phyloP scores from a whole-genome alignment of 1,284 basidiomycete species.

The Cystobasidium slooffiae region DNA sequence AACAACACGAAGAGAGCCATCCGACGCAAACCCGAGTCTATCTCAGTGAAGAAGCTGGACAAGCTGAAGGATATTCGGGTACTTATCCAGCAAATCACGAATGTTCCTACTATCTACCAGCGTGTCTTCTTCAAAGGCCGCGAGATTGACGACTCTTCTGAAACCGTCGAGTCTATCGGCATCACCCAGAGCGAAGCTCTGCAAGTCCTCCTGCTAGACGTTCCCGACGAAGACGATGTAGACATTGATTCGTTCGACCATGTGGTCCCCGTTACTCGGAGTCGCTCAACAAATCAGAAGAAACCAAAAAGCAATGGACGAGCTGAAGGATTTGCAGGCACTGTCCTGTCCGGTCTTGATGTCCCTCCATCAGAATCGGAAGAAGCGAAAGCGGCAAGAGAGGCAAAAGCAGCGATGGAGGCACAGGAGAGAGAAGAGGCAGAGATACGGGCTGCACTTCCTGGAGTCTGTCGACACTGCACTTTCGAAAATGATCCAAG shows the following conservation, averaged over 20 bases:
- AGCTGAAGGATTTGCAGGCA: constrained; percentile 32
- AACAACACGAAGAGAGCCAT: background rate
- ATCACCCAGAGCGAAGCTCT: constrained; percentile 69
- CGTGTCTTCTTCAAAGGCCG: constrained; percentile 66
- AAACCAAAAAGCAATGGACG: constrained; percentile 28
- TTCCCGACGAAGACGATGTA: constrained; percentile 65
- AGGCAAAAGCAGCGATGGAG: background rate
- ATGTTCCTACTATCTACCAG: constrained; percentile 74
- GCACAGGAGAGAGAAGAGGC: constrained; percentile 12
- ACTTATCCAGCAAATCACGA: constrained; percentile 66
- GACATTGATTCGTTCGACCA: constrained; percentile 63
- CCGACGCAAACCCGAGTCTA: constrained; percentile 11
- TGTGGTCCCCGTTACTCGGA: background rate
- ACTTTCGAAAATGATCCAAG: constrained; percentile 8
- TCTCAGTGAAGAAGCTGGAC: constrained; percentile 65
- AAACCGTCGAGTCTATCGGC: constrained; percentile 66
- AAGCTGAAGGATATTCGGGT: constrained; percentile 76
- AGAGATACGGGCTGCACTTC: constrained; percentile 10
- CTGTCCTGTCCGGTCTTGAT: constrained; percentile 25
- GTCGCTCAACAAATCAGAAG: background rate
- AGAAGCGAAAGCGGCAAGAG: background rate
- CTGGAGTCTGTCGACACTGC: constrained; percentile 17
- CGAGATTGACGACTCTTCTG: constrained; percentile 69
- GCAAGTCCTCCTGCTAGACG: constrained; percentile 66
- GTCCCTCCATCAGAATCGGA: background rate